A percentile compares a stretch with the other conserved stretches of the same genome.
Evolutionary conservation across 2,329 filamentous ascomycete genomes (phyloP).

Genomic region (Acarospora socialis): DNA sequence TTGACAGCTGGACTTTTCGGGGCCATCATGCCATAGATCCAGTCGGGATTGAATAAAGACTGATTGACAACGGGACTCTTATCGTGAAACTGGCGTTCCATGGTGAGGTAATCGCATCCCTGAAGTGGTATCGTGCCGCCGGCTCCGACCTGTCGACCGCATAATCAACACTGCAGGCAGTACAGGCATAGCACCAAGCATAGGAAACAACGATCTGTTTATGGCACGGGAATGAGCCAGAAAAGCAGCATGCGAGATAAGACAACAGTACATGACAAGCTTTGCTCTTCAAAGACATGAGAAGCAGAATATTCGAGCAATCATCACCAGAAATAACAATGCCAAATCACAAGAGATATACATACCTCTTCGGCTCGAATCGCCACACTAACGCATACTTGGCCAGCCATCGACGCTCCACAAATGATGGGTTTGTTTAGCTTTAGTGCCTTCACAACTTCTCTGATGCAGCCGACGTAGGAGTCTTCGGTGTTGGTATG

Average conservation of each 20-base stretch:
- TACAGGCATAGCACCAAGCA: too few relatives aligned
- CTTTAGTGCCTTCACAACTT: constrained; percentile 30
- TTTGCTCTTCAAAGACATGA: too few relatives aligned
- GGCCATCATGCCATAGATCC: constrained; percentile 36
- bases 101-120: constrained; percentile 19
- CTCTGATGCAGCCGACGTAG: constrained; percentile 32
- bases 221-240: too few relatives aligned
- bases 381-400: constrained; percentile 34
- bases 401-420: constrained; percentile 37
- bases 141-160: too few relatives aligned
- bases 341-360: too few relatives aligned
- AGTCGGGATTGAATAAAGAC: constrained; percentile 33
- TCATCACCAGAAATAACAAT: too few relatives aligned
- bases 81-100: constrained; percentile 30
- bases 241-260: too few relatives aligned
- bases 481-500: constrained; percentile 35
- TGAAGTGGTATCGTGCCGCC: constrained; percentile 34
- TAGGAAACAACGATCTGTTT: too few relatives aligned
- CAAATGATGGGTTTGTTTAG: constrained; percentile 35
- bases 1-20: constrained; percentile 31
- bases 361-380: constrained; percentile 32
- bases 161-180: too few relatives aligned
- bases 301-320: too few relatives aligned
- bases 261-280: too few relatives aligned
- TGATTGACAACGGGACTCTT: constrained; percentile 35